Percentiles rank a stretch among this genome's conserved stretches.
These are phyloP conservation scores for Calonectria pauciramosa DNA, from an alignment of 2,329 filamentous ascomycete species.

Conservation along the genomic window DNA sequence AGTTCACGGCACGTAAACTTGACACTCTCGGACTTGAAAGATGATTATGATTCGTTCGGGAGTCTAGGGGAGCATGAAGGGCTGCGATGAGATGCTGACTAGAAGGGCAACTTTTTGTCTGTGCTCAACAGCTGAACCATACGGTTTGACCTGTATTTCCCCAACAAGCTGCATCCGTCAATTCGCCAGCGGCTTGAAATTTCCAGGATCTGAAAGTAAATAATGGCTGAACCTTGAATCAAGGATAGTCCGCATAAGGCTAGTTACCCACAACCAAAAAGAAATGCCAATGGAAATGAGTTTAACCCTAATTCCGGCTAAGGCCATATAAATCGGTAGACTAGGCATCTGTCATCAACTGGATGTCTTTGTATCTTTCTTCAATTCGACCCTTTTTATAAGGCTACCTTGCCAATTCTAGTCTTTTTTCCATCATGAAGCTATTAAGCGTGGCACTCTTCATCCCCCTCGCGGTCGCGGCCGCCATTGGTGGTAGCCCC, in stretches of 20 bases:
- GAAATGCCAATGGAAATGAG: not conserved
- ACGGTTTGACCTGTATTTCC: not conserved
- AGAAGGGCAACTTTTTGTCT: no score
- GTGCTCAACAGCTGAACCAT: no score
- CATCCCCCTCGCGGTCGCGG: not conserved
- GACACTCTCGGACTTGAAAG: no score
- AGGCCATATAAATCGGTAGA: not conserved
- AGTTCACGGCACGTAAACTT: no score
- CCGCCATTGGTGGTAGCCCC: not conserved
- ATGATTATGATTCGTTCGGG: no score
- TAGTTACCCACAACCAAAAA: not conserved
- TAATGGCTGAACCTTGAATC: not conserved
- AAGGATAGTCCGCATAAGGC: not conserved
- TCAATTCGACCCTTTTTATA: not conserved
- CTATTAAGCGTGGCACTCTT: not conserved
- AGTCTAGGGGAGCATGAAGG: no score
- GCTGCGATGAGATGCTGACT: no score
- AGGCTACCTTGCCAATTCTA: not conserved
- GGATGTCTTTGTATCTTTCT: not conserved
- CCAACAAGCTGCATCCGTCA: not conserved
- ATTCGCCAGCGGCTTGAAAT: not conserved
- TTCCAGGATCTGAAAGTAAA: not conserved
- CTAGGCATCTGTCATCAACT: not conserved
- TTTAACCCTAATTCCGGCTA: not conserved
- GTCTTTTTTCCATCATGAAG: not conserved